Percentiles rank a stretch among this genome's conserved stretches.
phyloP scores from a whole-genome alignment of 345 rosid species.

The Streptanthus diversifolius region DNA sequence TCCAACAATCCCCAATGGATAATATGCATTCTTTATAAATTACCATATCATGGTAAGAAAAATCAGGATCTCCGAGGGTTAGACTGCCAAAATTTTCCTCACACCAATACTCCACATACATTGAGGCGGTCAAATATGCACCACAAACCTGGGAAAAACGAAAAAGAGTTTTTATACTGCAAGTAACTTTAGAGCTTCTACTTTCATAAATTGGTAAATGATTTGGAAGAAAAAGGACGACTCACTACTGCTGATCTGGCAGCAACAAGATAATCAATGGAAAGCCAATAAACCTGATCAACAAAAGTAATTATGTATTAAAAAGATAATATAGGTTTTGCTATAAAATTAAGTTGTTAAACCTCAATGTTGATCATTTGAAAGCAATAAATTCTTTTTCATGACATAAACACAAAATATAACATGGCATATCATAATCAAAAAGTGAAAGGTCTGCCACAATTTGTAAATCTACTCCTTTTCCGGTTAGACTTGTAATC shows the following conservation, averaged over 20 bases:
- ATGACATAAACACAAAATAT: slow-evolving; percentile 3
- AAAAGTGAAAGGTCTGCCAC: neutral
- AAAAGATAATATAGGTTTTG: neutral
- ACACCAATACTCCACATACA: slow-evolving; percentile 98
- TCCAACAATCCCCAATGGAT: slow-evolving; percentile 1
- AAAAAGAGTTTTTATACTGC: neutral
- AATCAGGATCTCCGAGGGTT: slow-evolving; percentile 83
- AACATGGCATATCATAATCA: neutral
- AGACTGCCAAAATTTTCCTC: slow-evolving; percentile 73
- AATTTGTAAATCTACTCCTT: neutral
- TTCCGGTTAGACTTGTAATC: neutral
- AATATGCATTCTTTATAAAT: slow-evolving; percentile 16
- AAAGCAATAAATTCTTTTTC: neutral
- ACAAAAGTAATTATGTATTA: slow-evolving; percentile 13
- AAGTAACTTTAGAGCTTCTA: slow-evolving; percentile 9
- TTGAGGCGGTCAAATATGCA: slow-evolving; percentile 71
- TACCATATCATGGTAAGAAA: slow-evolving; percentile 83
- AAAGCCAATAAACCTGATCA: slow-evolving; percentile 88
- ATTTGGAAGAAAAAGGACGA: slow-evolving; percentile 5
- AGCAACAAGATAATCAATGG: slow-evolving; percentile 74
- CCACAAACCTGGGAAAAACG: slow-evolving; percentile 62
- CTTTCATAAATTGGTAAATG: slow-evolving; percentile 3
- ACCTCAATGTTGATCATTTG: slow-evolving; percentile 2
- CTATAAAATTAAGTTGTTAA: neutral
- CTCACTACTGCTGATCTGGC: slow-evolving; percentile 90